Conservation (phyloP, 805 yeast genomes). For the Zygosaccharomyces lentus region DNA sequence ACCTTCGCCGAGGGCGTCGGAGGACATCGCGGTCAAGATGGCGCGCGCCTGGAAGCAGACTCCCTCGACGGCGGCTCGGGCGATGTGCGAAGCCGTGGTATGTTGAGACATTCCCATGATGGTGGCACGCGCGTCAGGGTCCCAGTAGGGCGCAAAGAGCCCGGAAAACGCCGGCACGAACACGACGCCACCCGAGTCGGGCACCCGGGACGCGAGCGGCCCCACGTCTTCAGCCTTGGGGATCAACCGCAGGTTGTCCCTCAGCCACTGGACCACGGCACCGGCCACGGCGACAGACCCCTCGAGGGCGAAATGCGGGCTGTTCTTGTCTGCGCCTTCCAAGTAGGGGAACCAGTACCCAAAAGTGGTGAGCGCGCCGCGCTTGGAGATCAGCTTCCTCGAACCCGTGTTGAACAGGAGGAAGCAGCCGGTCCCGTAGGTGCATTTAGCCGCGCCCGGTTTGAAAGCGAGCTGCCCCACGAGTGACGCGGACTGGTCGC, state of each 20-base stretch:
- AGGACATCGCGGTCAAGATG: constrained; percentile 82
- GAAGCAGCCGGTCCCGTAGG: constrained; percentile 96
- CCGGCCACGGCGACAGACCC: constrained; percentile 98
- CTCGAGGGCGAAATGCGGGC: constrained; percentile 85
- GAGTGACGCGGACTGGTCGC: constrained; percentile 90
- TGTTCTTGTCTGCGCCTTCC: constrained; percentile 38
- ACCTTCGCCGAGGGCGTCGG: constrained; percentile 65
- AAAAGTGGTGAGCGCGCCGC: constrained; percentile 84
- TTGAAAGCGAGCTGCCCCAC: constrained; percentile 88
- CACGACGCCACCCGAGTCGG: constrained; percentile 83
- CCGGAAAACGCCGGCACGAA: constrained; percentile 96
- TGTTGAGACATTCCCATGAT: constrained; percentile 90
- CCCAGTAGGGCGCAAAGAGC: constrained; percentile 95
- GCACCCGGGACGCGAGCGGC: constrained; percentile 78
- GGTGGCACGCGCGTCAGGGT: constrained; percentile 85
- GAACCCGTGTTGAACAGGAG: constrained; percentile 82
- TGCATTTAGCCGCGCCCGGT: constrained; percentile 86
- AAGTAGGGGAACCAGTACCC: constrained; percentile 84
- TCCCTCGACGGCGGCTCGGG: constrained; percentile 93
- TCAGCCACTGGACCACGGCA: constrained; percentile 86
- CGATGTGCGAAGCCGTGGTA: constrained; percentile 87
- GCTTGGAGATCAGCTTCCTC: constrained; percentile 60
- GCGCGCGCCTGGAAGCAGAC: constrained; percentile 92
- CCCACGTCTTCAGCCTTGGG: constrained; percentile 83
- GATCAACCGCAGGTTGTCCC: constrained; percentile 83